These are phyloP conservation scores for Nevesoporus exiguus DNA, from an alignment of 768 basidiomycete species.

Conservation along the genomic window DNA sequence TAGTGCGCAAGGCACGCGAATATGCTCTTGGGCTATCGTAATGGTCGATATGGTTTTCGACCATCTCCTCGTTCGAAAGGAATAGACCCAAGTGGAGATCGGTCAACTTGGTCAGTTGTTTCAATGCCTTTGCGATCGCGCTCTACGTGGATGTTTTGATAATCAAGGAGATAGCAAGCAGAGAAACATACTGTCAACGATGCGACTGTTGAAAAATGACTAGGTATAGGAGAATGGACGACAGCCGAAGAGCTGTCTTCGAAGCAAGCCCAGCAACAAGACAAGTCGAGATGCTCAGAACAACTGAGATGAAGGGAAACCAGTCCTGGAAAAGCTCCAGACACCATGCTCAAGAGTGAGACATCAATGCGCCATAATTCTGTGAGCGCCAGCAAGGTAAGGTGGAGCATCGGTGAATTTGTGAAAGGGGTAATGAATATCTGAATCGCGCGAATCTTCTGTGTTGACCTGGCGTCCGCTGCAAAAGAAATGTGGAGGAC, in stretches of 20 bases:
- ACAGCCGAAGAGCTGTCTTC: conserved; percentile 55
- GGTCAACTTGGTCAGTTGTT: conserved; percentile 43
- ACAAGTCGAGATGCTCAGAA: conserved; percentile 52
- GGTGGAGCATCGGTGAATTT: conserved; percentile 26
- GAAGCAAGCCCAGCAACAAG: conserved; percentile 63
- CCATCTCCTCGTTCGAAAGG: conserved; percentile 51
- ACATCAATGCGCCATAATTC: conserved; percentile 56
- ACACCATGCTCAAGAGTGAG: conserved; percentile 45
- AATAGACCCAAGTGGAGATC: conserved; percentile 60
- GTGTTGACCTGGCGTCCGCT: conserved; percentile 43
- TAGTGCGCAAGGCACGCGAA: conserved; percentile 14
- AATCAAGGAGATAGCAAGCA: neutral
- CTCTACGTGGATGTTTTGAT: conserved; percentile 31
- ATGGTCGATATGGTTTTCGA: conserved; percentile 42
- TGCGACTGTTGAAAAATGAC: conserved; percentile 40
- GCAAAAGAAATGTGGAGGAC: conserved; percentile 42
- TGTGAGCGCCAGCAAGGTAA: conserved; percentile 50
- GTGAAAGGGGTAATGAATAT: conserved; percentile 33
- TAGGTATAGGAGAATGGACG: conserved; percentile 62
- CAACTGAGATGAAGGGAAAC: conserved; percentile 52
- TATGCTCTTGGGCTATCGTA: conserved; percentile 25
- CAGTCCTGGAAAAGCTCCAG: conserved; percentile 44
- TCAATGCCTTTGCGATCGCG: conserved; percentile 42
- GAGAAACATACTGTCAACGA: conserved; percentile 49
- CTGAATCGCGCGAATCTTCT: conserved; percentile 35